Percentiles rank a stretch among this genome's conserved stretches.
These are phyloP conservation scores for Mortierella sp. DNA, from an alignment of 371 early-diverging fungal species.

Conservation along the genomic window DNA sequence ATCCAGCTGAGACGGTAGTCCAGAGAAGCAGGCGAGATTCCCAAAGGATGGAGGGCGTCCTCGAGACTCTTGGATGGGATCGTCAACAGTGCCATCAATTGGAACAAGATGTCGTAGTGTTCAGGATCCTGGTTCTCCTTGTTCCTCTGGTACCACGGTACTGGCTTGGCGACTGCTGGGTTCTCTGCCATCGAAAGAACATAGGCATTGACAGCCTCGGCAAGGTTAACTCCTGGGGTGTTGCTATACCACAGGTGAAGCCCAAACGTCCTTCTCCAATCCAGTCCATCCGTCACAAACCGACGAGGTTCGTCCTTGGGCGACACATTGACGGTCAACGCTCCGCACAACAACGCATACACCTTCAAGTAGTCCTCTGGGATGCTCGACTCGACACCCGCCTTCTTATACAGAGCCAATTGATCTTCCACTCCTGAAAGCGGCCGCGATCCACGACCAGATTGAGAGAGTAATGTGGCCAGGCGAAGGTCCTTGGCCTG, in stretches of 20 bases:
- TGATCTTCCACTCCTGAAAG: slow-evolving; percentile 67
- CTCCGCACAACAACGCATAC: slow-evolving; percentile 69
- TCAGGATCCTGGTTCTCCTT: slow-evolving; percentile 21
- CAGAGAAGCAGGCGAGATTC: slow-evolving; percentile 61
- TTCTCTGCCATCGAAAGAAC: slow-evolving; percentile 49
- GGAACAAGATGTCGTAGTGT: slow-evolving; percentile 70
- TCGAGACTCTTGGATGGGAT: slow-evolving; percentile 64
- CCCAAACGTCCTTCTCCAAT: slow-evolving; percentile 82
- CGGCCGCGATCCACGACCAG: slow-evolving; percentile 65
- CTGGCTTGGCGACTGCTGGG: slow-evolving; percentile 57
- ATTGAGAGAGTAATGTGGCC: slow-evolving; percentile 78
- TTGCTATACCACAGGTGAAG: slow-evolving; percentile 79
- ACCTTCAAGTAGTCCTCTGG: slow-evolving; percentile 62
- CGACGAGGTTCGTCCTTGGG: slow-evolving; percentile 22
- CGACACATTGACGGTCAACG: slow-evolving; percentile 44
- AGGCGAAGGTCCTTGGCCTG: slow-evolving; percentile 70
- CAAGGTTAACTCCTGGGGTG: slow-evolving; percentile 62
- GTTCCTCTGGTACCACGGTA: slow-evolving; percentile 57
- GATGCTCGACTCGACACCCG: slow-evolving; percentile 31
- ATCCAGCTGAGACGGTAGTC: slow-evolving; percentile 75
- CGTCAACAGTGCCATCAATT: slow-evolving; percentile 68
- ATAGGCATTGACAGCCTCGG: slow-evolving; percentile 64
- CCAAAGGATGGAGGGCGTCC: slow-evolving; percentile 64
- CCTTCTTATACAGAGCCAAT: slow-evolving; percentile 59
- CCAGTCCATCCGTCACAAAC: slow-evolving; percentile 59